Conservation (phyloP, 495 filamentous ascomycete genomes). For the Neurospora sp. region DNA sequence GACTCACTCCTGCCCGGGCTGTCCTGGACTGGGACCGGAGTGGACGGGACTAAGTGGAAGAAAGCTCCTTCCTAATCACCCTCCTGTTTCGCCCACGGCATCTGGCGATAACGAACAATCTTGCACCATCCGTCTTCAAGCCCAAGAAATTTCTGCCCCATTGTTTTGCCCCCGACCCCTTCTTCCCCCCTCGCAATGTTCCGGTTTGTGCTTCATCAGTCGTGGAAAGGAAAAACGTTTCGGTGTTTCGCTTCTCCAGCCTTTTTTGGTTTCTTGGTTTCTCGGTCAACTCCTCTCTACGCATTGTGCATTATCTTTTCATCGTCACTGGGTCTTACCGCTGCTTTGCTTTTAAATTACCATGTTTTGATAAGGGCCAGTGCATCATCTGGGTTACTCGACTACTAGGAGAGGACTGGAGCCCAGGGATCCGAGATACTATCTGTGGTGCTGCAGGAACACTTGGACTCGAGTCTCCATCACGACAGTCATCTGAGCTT, state of each 20-base stretch:
- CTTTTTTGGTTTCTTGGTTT: constrained; percentile 6
- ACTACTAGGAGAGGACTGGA: background rate
- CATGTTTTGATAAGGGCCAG: background rate
- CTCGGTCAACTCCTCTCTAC: constrained; percentile 4
- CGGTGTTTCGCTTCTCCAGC: background rate
- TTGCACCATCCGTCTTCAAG: background rate
- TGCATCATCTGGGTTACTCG: background rate
- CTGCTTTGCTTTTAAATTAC: background rate
- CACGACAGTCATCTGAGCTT: background rate
- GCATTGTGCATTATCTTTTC: constrained; percentile 17
- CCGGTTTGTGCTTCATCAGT: background rate
- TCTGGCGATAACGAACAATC: background rate
- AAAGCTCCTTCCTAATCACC: constrained; percentile 2
- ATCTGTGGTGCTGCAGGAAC: background rate
- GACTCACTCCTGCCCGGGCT: background rate
- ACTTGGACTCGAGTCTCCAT: background rate
- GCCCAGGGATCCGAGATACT: background rate
- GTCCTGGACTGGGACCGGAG: background rate
- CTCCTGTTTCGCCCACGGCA: background rate
- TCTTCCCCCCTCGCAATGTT: background rate
- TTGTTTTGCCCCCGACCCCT: background rate
- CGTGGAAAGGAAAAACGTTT: constrained; percentile 1
- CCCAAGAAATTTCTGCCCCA: constrained; percentile 2
- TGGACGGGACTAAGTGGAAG: background rate
- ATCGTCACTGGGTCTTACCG: constrained; percentile 1